A percentile compares a stretch with the other conserved stretches of the same genome.
Conservation (phyloP, 257 asterid genomes). For the Capsicum chinense region DNA sequence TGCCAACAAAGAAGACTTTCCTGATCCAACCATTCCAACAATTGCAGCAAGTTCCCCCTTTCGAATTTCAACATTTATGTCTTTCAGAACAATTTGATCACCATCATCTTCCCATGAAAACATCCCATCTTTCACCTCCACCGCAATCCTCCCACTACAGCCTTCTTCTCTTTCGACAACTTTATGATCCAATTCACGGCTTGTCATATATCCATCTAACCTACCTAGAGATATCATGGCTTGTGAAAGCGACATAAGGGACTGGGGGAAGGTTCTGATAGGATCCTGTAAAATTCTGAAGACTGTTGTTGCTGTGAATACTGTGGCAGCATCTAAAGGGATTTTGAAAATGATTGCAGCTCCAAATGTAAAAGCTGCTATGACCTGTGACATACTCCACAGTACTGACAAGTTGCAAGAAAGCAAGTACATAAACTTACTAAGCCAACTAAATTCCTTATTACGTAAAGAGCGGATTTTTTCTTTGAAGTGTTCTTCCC, state of each 20-base stretch:
- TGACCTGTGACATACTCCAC: conserved; percentile 54
- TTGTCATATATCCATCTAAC: conserved; percentile 57
- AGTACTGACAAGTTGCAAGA: conserved; percentile 47
- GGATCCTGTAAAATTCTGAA: conserved; percentile 75
- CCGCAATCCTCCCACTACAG: conserved; percentile 43
- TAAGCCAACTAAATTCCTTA: conserved; percentile 58
- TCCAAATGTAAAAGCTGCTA: conserved; percentile 56
- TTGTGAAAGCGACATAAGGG: conserved; percentile 60
- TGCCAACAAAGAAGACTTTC: conserved; percentile 73
- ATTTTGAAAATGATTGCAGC: conserved; percentile 42
- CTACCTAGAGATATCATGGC: conserved; percentile 63
- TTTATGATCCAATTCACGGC: conserved; percentile 51
- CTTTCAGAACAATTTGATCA: conserved; percentile 40
- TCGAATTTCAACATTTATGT: conserved; percentile 51
- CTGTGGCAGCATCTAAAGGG: conserved; percentile 56
- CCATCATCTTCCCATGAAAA: conserved; percentile 76
- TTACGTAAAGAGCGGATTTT: conserved; percentile 51
- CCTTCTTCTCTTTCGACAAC: conserved; percentile 55
- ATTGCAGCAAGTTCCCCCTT: conserved; percentile 82
- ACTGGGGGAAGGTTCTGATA: conserved; percentile 61
- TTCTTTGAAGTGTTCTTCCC: conserved; percentile 70
- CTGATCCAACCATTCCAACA: conserved; percentile 87
- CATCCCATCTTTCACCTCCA: conserved; percentile 54
- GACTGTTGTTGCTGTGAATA: conserved; percentile 65
- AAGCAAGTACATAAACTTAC: conserved; percentile 50